Conservation (phyloP, 1,284 basidiomycete species). For the Ceratobasidium sp. region DNA sequence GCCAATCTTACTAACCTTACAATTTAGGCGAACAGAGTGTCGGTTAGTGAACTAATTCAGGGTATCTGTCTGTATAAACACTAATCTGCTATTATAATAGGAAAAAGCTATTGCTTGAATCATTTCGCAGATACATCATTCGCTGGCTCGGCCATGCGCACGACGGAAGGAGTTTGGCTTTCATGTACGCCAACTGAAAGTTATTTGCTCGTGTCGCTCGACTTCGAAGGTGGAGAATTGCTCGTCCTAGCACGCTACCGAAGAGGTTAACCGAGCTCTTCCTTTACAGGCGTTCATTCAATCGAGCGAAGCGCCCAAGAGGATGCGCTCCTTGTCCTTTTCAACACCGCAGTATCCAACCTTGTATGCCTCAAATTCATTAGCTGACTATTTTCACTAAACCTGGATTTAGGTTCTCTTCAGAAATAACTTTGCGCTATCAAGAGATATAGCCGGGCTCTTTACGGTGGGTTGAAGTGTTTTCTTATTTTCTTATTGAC, state of each 20-base stretch:
- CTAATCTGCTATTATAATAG: constrained; percentile 47
- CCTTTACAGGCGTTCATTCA: constrained; percentile 64
- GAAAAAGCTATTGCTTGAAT: constrained; percentile 62
- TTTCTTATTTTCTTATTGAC: no score
- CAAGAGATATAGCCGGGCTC: constrained; percentile 61
- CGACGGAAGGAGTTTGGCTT: constrained; percentile 71
- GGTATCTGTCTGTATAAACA: no score
- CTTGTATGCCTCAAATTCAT: constrained; percentile 48
- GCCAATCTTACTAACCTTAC: not conserved
- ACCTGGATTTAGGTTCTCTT: constrained; percentile 59
- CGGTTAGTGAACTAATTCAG: constrained; percentile 66
- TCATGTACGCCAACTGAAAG: constrained; percentile 67
- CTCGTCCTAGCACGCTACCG: not conserved
- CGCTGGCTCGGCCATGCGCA: constrained; percentile 72
- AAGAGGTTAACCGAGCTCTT: no score
- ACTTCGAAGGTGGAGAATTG: constrained; percentile 66
- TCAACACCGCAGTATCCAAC: constrained; percentile 73
- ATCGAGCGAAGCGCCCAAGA: constrained; percentile 72
- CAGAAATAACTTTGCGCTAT: constrained; percentile 48
- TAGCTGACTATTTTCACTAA: not conserved
- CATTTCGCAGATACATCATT: constrained; percentile 73
- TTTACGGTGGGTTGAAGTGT: constrained; percentile 53
- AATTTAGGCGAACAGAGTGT: constrained; percentile 69
- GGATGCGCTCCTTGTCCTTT: constrained; percentile 68
- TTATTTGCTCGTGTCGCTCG: constrained; percentile 65